A percentile compares a stretch with the other conserved stretches of the same genome.
These are phyloP conservation scores for Halophytophthora polymorphica DNA, from an alignment of 352 stramenopile genomes.

Conservation along the genomic window DNA sequence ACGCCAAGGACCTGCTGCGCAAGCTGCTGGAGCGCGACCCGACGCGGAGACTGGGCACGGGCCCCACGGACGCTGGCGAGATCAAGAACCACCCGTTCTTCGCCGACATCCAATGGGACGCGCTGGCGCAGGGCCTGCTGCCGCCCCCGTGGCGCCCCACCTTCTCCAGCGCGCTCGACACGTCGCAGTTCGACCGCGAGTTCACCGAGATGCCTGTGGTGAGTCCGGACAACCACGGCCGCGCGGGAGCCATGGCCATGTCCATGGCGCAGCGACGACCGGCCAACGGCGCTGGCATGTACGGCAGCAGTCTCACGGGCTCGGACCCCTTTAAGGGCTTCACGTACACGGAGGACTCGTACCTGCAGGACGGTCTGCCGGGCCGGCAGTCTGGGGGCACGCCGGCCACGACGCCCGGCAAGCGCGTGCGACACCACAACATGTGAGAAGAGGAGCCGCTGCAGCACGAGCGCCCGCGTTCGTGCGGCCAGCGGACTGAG, in stretches of 20 bases:
- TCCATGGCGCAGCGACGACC: slow-evolving; percentile 33
- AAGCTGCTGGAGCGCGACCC: slow-evolving; percentile 95
- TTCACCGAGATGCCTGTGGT: slow-evolving; percentile 96
- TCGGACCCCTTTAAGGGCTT: slow-evolving; percentile 83
- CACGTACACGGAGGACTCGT: slow-evolving; percentile 84
- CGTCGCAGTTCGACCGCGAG: slow-evolving; percentile 97
- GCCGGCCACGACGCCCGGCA: slow-evolving; percentile 9
- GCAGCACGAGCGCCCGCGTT: no score
- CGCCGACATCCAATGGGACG: slow-evolving; percentile 74
- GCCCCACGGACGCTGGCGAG: slow-evolving; percentile 68
- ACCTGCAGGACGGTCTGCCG: slow-evolving; percentile 59
- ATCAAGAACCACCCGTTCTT: slow-evolving; percentile 87
- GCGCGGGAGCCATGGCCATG: slow-evolving; percentile 47
- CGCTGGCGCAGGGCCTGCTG: slow-evolving; percentile 53
- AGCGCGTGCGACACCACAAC: slow-evolving; percentile 28
- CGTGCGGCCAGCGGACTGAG: no score
- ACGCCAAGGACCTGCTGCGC: slow-evolving; percentile 84
- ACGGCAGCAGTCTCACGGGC: slow-evolving; percentile 54
- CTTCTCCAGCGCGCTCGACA: slow-evolving; percentile 93
- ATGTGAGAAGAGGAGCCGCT: slow-evolving; percentile 17
- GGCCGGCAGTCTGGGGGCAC: slow-evolving; percentile 14
- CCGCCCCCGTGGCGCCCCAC: slow-evolving; percentile 90
- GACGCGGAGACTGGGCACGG: slow-evolving; percentile 90
- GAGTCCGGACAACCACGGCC: slow-evolving; percentile 84
- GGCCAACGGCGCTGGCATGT: slow-evolving; percentile 28